Base-by-base conservation (phyloP, 768 basidiomycete genomes). In the Auriscalpium microsporum region DNA sequence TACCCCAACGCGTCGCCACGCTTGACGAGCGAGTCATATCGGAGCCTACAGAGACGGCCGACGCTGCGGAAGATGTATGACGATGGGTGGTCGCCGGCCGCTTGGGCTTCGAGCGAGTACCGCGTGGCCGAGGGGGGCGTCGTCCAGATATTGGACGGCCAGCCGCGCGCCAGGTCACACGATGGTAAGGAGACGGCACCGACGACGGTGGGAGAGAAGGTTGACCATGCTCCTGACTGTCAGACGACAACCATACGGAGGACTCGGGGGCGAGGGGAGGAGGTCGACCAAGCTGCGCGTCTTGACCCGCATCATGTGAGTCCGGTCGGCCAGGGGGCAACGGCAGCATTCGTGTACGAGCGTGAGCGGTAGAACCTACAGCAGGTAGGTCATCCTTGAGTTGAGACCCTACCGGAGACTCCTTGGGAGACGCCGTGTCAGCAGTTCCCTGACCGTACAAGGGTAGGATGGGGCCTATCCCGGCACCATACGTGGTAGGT, bases 381-480 rank as follows among this genome's bases (percentile, higher is more conserved):
- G 48, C 17, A 28, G 48, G 17, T n/a, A 45, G 46, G 7, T n/a
- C 42, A 28, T 11, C 67, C 65, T 48, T 65, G 70, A 36, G 75
- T 65, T 55, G 71, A 28, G 28, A 28, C 28, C 28, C 28, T 28
- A 28, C 28, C 28, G 28, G 4, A 28, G 28, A 28, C 5, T 28
- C 28, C 4, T 28, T 28, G 28, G 28, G 28, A 28, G 28, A 4
- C 28, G 7, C 28, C 28, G 28, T 5, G 28, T 28, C 28, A 28
- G 28, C 28, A 2, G 28, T 28, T 2, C 28, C 28, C 28, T 28
- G 28, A 28, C 28, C 28, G 28, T 28, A 28, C 28, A 28, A 28
- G 28, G 28, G 28, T 28, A 28, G 28, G 28, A 28, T 28, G 7
- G 28, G 72, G 10, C 76, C 73, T 17, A 71, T 64, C 1, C 73